Percentiles rank a stretch among this genome's conserved stretches.
Evolutionary conservation across 495 filamentous ascomycete genomes (phyloP).

Genomic region (Penicillium manginii): DNA sequence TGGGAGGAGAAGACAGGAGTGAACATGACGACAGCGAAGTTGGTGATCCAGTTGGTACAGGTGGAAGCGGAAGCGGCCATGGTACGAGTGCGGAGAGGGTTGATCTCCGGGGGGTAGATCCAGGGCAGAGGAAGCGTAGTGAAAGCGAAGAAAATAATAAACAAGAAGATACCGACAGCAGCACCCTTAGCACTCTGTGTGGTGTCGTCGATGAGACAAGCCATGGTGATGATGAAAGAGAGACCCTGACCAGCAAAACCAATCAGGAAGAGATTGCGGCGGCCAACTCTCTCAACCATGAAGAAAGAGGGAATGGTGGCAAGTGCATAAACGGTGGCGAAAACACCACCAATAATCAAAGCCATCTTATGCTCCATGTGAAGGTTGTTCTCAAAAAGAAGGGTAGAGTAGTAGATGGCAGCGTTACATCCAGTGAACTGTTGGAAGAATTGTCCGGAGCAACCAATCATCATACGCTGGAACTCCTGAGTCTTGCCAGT

Average conservation of each 20-base stretch:
- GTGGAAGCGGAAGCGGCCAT: slow-evolving; percentile 58
- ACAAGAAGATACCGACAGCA: slow-evolving; percentile 45
- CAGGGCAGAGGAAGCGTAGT: slow-evolving; percentile 57
- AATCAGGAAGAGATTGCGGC: slow-evolving; percentile 70
- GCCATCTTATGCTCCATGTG: slow-evolving; percentile 59
- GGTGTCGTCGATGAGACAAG: slow-evolving; percentile 30
- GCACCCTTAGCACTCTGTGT: slow-evolving; percentile 38
- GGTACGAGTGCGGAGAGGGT: slow-evolving; percentile 71
- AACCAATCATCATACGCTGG: slow-evolving; percentile 48
- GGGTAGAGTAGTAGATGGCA: slow-evolving; percentile 83
- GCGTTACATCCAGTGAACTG: slow-evolving; percentile 78
- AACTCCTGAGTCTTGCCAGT: slow-evolving; percentile 51
- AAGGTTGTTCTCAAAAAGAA: slow-evolving; percentile 73
- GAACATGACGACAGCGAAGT: slow-evolving; percentile 53
- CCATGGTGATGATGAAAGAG: slow-evolving; percentile 43
- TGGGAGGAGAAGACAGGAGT: slow-evolving; percentile 43
- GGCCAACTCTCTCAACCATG: slow-evolving; percentile 71
- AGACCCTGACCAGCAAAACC: slow-evolving; percentile 63
- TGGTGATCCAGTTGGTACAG: slow-evolving; percentile 51
- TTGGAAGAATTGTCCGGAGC: slow-evolving; percentile 68
- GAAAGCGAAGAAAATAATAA: slow-evolving; percentile 46
- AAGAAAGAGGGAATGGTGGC: slow-evolving; percentile 63
- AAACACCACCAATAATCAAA: slow-evolving; percentile 75
- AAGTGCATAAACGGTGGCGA: slow-evolving; percentile 78
- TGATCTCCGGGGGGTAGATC: slow-evolving; percentile 79